These are phyloP conservation scores for Tetrapyrgos nigripes DNA, from an alignment of 1,284 basidiomycete genomes.

Conservation along the genomic window DNA sequence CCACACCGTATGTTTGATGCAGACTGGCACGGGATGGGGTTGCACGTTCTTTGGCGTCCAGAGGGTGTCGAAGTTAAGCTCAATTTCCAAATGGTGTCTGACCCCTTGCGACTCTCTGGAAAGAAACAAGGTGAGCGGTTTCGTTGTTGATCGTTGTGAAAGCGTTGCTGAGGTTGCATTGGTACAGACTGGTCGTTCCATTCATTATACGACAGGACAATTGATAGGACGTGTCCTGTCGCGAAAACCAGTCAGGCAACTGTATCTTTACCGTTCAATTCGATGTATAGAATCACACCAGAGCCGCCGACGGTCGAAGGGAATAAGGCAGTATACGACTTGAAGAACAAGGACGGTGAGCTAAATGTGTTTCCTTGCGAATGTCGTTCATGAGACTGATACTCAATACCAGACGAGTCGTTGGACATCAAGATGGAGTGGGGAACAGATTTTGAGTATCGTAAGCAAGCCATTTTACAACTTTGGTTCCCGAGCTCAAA, in stretches of 20 bases:
- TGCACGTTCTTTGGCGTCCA: slow-evolving; percentile 73
- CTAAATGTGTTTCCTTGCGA: slow-evolving; percentile 5
- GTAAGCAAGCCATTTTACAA: slow-evolving; percentile 49
- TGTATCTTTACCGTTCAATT: slow-evolving; percentile 51
- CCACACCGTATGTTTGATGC: slow-evolving; percentile 88
- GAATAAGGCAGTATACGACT: slow-evolving; percentile 52
- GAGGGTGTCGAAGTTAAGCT: slow-evolving; percentile 72
- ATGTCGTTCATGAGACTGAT: too few relatives aligned
- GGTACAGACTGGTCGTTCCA: slow-evolving; percentile 78
- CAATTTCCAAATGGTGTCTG: slow-evolving; percentile 83
- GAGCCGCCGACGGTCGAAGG: slow-evolving; percentile 46
- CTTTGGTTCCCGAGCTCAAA: slow-evolving; percentile 22
- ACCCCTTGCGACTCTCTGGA: slow-evolving; percentile 70
- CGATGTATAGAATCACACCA: slow-evolving; percentile 54
- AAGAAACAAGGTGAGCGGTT: slow-evolving; percentile 60
- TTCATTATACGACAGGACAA: slow-evolving; percentile 73
- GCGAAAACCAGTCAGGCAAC: slow-evolving; percentile 58
- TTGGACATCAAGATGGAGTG: slow-evolving; percentile 65
- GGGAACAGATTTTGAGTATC: slow-evolving; percentile 65
- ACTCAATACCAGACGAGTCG: slow-evolving; percentile 39
- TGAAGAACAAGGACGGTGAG: slow-evolving; percentile 51
- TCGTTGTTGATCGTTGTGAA: not conserved
- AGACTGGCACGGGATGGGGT: slow-evolving; percentile 87
- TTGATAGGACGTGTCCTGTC: slow-evolving; percentile 69
- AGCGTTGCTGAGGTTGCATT: slow-evolving; percentile 5